Evolutionary conservation across 164 flowering plant genomes (phyloP), one percentile per base, ranked within the genome.

Genomic region (Vitis cinerea): DNA sequence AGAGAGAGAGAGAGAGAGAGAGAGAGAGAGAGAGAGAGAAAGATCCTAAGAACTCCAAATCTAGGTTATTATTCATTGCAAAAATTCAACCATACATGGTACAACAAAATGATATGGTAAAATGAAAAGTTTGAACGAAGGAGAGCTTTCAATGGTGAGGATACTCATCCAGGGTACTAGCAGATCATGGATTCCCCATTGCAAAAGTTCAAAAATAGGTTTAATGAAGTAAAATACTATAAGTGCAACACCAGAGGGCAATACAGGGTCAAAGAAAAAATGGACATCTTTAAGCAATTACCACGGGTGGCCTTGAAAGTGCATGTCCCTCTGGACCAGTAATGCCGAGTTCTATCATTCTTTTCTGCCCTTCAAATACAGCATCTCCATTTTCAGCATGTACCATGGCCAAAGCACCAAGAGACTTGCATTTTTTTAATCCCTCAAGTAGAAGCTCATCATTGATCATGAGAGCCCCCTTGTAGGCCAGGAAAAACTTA

Each of bases 361-460:
- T 85, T 50, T 82, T 83, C 74, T 95, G 98, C 61, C 97, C 99
- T 79, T 89, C 93, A 72, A 77, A 87, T 37, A 90, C 97, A 72
- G 91, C 99, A 83, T 95, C 99, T 64, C 98, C 98, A 85, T 95
- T 95, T 87, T 95, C 99, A 62, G 99, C 99, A 81, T 95, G 99
- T 63, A 95, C 99, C 99, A 91, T 90, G 49, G 99, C 87, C 72
- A 95, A 68, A 31, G 99, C 98, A 74, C 99, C 99, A 83, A 95
- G 94, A 64, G 98, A 83, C 80, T 93, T 95, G 85, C 99, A 95
- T 64, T 83, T 89, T 72, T 90, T 86, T 54, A 95, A 77, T 59
- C 92, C 99, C 78, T 91, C 83, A 61, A 95, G 30, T 50, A 95
- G 78, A 74, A 88, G 88, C 65, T 90, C 97, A 71, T 95, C 99